Base-by-base conservation (phyloP, 106 monocot genomes). In the Phalaenopsis aphrodite region DNA sequence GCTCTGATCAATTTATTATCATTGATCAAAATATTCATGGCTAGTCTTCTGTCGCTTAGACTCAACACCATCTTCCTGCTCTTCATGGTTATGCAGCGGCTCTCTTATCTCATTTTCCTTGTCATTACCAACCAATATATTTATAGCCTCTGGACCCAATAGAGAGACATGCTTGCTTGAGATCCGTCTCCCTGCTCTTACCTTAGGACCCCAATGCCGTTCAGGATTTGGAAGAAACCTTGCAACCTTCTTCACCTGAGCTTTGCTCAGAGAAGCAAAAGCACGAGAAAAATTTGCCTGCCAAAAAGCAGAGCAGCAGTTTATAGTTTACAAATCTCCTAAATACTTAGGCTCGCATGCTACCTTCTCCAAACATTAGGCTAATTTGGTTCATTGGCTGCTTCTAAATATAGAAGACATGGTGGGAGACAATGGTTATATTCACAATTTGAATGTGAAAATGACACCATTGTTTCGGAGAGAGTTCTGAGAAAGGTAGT, bases 191-290 rank as follows among this genome's bases (percentile, higher is more conserved):
- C 95, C 95, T 2, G 95, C 95, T 78, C 86, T 89, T 39, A 93
- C 86, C 72, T 95, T 95, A 0, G 95, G 95, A 19, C 93, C 95
- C 95, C 95, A 95, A 46, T 93, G 87, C 68, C 87, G 81, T 72
- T 95, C 93, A 5, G 93, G 95, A 79, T 95, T 95, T 10, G 93
- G 93, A 71, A 89, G 89, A 74, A 89, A 95, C 18, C 95, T 77
- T 6, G 87, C 87, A 48, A 88, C 79, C 86, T 93, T 95, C 85
- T 91, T 95, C 15, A 82, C 95, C 80, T 88, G 91, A 1, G 89
- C 87, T 85, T 89, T 93, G 87, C 95, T 95, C 36, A 93, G 76
- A 5, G 93, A 91, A 18, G 89, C 83, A 81, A 80, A 83, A 6
- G 87, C 91, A 46, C 89, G 82, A 41, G 95, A 80, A 85, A 95